Base-by-base conservation (phyloP, 371 early-diverging fungal species). In the Lichtheimia ornata region DNA sequence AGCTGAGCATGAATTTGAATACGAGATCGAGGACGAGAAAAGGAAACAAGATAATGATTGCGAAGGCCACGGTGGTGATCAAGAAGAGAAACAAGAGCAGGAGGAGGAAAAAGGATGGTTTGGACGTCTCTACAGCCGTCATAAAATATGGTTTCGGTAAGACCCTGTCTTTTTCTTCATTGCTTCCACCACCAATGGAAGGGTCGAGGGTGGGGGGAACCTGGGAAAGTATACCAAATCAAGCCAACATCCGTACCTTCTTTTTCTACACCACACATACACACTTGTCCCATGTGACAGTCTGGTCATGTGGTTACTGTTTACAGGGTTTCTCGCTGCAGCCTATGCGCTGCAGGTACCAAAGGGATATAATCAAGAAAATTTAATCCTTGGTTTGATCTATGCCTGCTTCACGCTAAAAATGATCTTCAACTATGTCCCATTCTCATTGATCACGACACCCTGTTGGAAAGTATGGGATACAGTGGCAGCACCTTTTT, bases 311-410 rank as follows among this genome's bases (percentile, higher is more conserved):
- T 72, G 71, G 66, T 64, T 78, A 17, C 66, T 78, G 55, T 68
- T 68, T 42, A 78, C 78, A 11, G 78, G 78, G 9, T 74, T 67
- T 28, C 43, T 74, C 5, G 61, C 65, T 22, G 78, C 78, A 12
- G 74, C 78, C 28, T 67, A 63, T 64, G 75, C 70, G 13, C 47
- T 78, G 22, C 75, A 78, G 60, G 71, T 78, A 4, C 78, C 78
- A 7, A 71, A 72, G 40, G 78, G 78, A 4, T 78, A 74, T 43
- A 59, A 56, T 40, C 66, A 66, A 50, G 78, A 71, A 50, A 71
- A 73, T 53, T 64, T 74, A 14, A 55, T 74, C 28, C 67, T 78
- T 28, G 73, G 75, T 41, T 50, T 73, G 28, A 65, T 71, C 17
- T 74, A 73, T 56, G 75, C 75, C 24, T 74, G 65, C 53, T 59